These are phyloP conservation scores for Schizonepeta tenuifolia DNA, from an alignment of 257 asterid species.

Conservation along the genomic window DNA sequence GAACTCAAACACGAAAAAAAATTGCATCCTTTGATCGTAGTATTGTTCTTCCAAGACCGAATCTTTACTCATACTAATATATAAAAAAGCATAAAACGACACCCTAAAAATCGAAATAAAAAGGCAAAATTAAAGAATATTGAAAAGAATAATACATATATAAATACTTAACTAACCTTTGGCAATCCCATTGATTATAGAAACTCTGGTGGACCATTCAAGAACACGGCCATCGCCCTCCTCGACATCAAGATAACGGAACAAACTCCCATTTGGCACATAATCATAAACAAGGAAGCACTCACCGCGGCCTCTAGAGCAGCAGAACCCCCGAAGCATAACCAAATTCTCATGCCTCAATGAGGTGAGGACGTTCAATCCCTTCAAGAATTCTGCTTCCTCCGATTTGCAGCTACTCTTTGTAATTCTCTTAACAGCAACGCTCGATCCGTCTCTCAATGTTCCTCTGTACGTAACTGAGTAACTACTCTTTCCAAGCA, in stretches of 20 bases:
- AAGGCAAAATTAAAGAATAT: not conserved
- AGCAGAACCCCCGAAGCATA: conserved; percentile 83
- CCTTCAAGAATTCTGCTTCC: conserved; percentile 86
- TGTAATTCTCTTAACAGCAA: conserved; percentile 73
- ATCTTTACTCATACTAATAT: not conserved
- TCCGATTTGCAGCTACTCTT: conserved; percentile 89
- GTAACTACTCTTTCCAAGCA: conserved; percentile 73
- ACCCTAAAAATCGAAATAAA: no score
- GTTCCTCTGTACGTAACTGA: conserved; percentile 71
- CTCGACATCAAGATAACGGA: conserved; percentile 57
- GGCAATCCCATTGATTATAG: conserved; percentile 72
- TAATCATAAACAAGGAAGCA: conserved; percentile 86
- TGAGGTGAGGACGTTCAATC: conserved; percentile 58
- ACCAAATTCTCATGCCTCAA: conserved; percentile 82
- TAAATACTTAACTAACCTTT: conserved; percentile 64
- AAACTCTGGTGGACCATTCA: conserved; percentile 80
- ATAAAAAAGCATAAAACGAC: no score
- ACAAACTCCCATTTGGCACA: conserved; percentile 69
- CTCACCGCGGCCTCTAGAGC: conserved; percentile 80
- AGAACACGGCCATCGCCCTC: conserved; percentile 65
- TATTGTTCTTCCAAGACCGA: not conserved
- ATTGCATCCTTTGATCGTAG: not conserved
- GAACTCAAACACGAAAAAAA: not conserved
- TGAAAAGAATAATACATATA: not conserved
- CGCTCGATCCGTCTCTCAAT: conserved; percentile 75